Evolutionary conservation across 495 filamentous ascomycete genomes (phyloP).

Genomic region (Penicillium waksmanii): DNA sequence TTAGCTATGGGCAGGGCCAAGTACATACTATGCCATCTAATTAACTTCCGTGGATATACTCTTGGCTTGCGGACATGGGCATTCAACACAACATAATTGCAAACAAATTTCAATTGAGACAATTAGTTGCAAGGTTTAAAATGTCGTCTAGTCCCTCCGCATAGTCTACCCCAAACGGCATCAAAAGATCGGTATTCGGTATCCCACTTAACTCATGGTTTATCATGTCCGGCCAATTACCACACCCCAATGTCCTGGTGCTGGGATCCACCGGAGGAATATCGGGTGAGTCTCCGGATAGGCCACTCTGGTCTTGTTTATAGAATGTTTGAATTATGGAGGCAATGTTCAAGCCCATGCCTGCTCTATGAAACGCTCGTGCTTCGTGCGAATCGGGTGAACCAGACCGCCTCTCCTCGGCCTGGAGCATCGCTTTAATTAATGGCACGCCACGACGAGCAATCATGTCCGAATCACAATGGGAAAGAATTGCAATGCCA

Average conservation of each 20-base stretch:
- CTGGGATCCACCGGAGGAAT: background rate
- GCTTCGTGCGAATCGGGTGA: constrained; percentile 8
- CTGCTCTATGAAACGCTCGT: background rate
- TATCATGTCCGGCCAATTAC: constrained; percentile 15
- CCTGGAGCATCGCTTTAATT: constrained; percentile 29
- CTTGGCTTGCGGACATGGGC: background rate
- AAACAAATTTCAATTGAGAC: constrained; percentile 14
- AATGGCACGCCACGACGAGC: constrained; percentile 35
- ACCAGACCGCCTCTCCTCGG: constrained; percentile 10
- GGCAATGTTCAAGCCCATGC: constrained; percentile 15
- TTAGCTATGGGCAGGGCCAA: constrained; percentile 10
- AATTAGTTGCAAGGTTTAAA: constrained; percentile 28
- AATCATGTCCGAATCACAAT: constrained; percentile 38
- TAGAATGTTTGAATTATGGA: constrained; percentile 27
- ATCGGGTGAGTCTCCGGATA: background rate
- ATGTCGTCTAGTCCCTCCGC: constrained; percentile 32
- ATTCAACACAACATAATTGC: constrained; percentile 4
- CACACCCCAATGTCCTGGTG: background rate
- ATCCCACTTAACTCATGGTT: constrained; percentile 2
- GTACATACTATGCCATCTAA: constrained; percentile 12
- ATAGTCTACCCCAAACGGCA: constrained; percentile 23
- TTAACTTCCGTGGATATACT: background rate
- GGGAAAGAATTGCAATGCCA: constrained; percentile 32
- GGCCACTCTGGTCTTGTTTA: constrained; percentile 11
- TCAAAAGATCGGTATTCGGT: constrained; percentile 12